Base-by-base conservation (phyloP, 352 stramenopile species). In the Phytophthora boehmeriae region DNA sequence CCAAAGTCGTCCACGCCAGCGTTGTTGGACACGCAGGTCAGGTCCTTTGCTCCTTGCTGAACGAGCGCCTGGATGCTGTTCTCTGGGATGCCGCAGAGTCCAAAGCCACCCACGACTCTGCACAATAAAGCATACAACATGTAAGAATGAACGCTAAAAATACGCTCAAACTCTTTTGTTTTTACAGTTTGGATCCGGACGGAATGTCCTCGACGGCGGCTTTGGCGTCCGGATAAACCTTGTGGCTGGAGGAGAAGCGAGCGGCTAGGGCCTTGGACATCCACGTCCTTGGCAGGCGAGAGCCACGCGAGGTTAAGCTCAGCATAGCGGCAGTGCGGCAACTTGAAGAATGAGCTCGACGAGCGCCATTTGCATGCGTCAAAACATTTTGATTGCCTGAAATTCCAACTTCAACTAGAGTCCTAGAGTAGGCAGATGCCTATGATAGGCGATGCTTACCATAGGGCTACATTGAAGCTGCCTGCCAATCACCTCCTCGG, bases 1-100 rank as follows among this genome's bases (percentile, higher is more conserved):
- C 95, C 96, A 75, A 97, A 97, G 56, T 95, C 86, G 68, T 99
- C 97, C 9, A 98, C 90, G 36, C 97, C 96, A 20, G 91, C 92
- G 62, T 98, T 98, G 69, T 98, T 98, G 16, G 89, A 97, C 17
- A 98, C 89, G 63, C 86, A 95, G 11, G 85, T 97, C 44, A 98
- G 72, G 42, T 94, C 80, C 39, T 91, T 93, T 5, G 87, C 68
- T 14, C 92, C 92, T 70, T 93, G 60, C 36, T 43, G 4, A 5
- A 47, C 83, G 6, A 98, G 76, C 48, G 86, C 87, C 27, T 79
- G 73, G 60, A 98, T 98, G 38, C 75, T 80, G 70, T 95, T 97
- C 76, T 98, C 92, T 0, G 92, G 92, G 52, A 97, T 98, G 17
- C 92, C 92, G 60, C 92, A 98, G 9, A 98, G 72, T 8, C 92